Conservation (phyloP, 2,329 filamentous ascomycete genomes). For the Pseudogymnoascus sp. region DNA sequence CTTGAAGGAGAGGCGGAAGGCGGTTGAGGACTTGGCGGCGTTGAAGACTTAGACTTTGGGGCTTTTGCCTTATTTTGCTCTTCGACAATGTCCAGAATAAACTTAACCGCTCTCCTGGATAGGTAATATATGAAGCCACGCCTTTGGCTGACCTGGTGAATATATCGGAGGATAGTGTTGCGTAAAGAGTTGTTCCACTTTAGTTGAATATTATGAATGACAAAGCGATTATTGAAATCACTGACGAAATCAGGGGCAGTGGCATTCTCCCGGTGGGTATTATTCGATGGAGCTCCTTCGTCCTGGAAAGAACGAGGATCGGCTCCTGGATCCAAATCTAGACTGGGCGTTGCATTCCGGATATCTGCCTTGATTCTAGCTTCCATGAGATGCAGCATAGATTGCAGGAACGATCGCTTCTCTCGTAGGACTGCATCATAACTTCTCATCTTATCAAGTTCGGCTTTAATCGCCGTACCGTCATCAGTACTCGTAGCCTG, state of each 20-base stretch:
- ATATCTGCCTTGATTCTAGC: constrained; percentile 24
- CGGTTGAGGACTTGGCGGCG: constrained; percentile 16
- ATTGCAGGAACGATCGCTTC: constrained; percentile 51
- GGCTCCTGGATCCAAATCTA: constrained; percentile 33
- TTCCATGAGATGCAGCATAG: constrained; percentile 38
- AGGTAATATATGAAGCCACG: constrained; percentile 97
- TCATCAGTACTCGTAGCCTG: constrained; percentile 33
- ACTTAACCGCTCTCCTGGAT: constrained; percentile 90
- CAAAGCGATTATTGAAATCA: constrained; percentile 97
- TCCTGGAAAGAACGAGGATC: constrained; percentile 31
- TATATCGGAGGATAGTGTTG: constrained; percentile 94
- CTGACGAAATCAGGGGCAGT: constrained; percentile 75
- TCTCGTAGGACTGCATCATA: constrained; percentile 50
- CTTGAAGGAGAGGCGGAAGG: background rate
- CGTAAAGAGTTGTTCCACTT: constrained; percentile 97
- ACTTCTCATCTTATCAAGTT: constrained; percentile 52
- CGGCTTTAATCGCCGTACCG: constrained; percentile 44
- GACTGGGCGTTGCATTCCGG: constrained; percentile 22
- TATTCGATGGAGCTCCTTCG: constrained; percentile 49
- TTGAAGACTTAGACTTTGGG: constrained; percentile 22
- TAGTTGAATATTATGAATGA: constrained; percentile 92
- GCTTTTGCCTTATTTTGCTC: constrained; percentile 73
- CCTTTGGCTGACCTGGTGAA: constrained; percentile 92
- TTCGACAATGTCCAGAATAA: constrained; percentile 94
- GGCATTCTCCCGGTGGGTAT: constrained; percentile 50